phyloP scores from a whole-genome alignment of 1,284 basidiomycete species.

The Ustilago hordei region DNA sequence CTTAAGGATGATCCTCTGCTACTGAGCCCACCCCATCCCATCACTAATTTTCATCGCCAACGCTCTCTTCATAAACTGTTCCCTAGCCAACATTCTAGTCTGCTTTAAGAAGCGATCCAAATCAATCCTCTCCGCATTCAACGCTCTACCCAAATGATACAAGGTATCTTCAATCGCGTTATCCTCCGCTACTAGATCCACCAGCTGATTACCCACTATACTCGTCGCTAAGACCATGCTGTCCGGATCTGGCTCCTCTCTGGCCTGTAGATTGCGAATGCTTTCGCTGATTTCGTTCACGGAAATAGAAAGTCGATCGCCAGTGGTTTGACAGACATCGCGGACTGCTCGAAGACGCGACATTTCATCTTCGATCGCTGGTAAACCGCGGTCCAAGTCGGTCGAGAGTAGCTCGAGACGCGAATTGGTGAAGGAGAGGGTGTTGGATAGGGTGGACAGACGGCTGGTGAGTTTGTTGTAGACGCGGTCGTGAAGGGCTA shows the following conservation, averaged over 20 bases:
- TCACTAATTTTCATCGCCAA: slow-evolving; percentile 62
- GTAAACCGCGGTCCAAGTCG: slow-evolving; percentile 87
- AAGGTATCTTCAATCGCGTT: slow-evolving; percentile 98
- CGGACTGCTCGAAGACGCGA: slow-evolving; percentile 92
- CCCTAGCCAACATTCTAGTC: slow-evolving; percentile 63
- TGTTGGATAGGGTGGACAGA: slow-evolving; percentile 77
- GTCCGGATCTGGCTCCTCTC: slow-evolving; percentile 56
- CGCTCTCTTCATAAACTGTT: slow-evolving; percentile 67
- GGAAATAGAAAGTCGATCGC: slow-evolving; percentile 76
- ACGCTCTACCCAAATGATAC: slow-evolving; percentile 92
- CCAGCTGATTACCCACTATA: slow-evolving; percentile 72
- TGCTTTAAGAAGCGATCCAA: slow-evolving; percentile 67
- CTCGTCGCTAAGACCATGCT: slow-evolving; percentile 59
- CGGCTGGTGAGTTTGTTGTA: slow-evolving; percentile 81
- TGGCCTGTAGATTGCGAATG: slow-evolving; percentile 73
- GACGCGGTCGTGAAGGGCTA: slow-evolving; percentile 84
- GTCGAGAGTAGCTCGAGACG: slow-evolving; percentile 82
- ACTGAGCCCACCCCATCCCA: slow-evolving; percentile 56
- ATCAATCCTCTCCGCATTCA: slow-evolving; percentile 79
- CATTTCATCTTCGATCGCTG: slow-evolving; percentile 95
- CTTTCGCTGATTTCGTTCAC: slow-evolving; percentile 78
- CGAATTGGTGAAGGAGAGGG: slow-evolving; percentile 78
- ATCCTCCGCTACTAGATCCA: slow-evolving; percentile 97
- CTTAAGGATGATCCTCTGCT: too few species aligned
- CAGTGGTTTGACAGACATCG: slow-evolving; percentile 86